Evolutionary conservation across 1,139 yeast species (phyloP).

Genomic region (Waltiozyma sp.): DNA sequence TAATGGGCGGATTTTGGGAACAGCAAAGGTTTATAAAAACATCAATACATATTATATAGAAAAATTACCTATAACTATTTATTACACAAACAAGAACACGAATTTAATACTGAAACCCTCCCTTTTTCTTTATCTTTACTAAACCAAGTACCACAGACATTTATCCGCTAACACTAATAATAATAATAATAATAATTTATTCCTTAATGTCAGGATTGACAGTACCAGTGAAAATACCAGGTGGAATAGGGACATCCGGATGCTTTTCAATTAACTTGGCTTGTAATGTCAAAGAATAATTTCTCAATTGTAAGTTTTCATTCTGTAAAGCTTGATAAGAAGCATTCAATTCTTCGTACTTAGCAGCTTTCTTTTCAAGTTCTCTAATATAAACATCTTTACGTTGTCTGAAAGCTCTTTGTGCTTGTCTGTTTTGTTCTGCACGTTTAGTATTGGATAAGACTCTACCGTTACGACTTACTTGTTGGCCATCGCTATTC

Average conservation of each 20-base stretch:
- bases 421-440: conserved; percentile 81
- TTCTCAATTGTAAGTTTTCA: conserved; percentile 64
- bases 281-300: conserved; percentile 61
- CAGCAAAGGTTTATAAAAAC: too few relatives aligned
- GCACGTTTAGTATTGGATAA: conserved; percentile 69
- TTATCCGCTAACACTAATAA: too few relatives aligned
- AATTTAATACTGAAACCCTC: background rate
- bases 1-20: background rate
- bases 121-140: too few relatives aligned
- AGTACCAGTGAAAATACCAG: conserved; percentile 13
- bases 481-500: conserved; percentile 5
- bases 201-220: background rate
- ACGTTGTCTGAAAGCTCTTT: conserved; percentile 75
- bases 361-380: conserved; percentile 57
- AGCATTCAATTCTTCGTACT: conserved; percentile 46
- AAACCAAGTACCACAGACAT: too few relatives aligned
- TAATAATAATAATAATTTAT: too few relatives aligned
- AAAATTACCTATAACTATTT: too few relatives aligned
- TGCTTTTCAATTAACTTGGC: conserved; percentile 46
- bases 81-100: background rate
- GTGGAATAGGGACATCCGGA: conserved; percentile 29
- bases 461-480: conserved; percentile 31
- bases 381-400: conserved; percentile 72
- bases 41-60: too few relatives aligned
- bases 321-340: conserved; percentile 52